Base-by-base conservation (phyloP, 1,139 yeast species). In the Spencermartinsiella ligniputridi region DNA sequence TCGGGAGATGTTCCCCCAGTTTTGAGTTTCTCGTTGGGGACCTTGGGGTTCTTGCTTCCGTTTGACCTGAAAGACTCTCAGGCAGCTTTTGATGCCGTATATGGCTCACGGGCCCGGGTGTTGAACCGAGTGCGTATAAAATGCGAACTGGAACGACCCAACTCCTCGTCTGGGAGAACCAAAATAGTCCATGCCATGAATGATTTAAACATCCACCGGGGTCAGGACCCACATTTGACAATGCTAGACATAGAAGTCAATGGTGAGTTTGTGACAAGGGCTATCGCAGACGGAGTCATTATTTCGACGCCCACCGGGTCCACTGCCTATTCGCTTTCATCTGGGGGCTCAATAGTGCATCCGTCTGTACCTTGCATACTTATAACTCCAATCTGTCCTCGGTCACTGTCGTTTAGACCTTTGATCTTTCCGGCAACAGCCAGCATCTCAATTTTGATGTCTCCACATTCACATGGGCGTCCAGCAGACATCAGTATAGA, bases 261-360 rank as follows among this genome's bases (percentile, higher is more conserved):
- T 62, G 86, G 84, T 27, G 83, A 84, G 58, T 83, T 82, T 57
- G 70, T 90, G 46, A 90, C 98, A 9, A 78, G 92, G 44, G 89
- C 96, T 6, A 85, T 90, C 0, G 96, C 95, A 0, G 97, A 90
- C 63, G 97, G 97, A 17, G 76, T 90, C 13, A 78, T 83, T 6
- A 71, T 88, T 41, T 75, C 94, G 8, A 85, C 97, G 0, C 97
- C 97, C 9, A 90, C 97, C 0, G 97, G 97, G 0, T 86, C 96
- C 6, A 90, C 97, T 0, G 97, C 97, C 0, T 90, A 90, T 62
- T 86, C 96, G 0, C 69, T 90, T 41, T 79, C 89, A 21, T 79
- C 95, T 1, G 97, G 97, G 6, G 97, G 97, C 1, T 81, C 96
- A 9, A 90, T 90, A 47, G 92, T 87, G 1, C 95, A 90, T 53